Percentiles rank a stretch among this genome's conserved stretches.
These are phyloP conservation scores for Kockovaella imperatae DNA, from an alignment of 768 basidiomycete species.

Conservation along the genomic window DNA sequence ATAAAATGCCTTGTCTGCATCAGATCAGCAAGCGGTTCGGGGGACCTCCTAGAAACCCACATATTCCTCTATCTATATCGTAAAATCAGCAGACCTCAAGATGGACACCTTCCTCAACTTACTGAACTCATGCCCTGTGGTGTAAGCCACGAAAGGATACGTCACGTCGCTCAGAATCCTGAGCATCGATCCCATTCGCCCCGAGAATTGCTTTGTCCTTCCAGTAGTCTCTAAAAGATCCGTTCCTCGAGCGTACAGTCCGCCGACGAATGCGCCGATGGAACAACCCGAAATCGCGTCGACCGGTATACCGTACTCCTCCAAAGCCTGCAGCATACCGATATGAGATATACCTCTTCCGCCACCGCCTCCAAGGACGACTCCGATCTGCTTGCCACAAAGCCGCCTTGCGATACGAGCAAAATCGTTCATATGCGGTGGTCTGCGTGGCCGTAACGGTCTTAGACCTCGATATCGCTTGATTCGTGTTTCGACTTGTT, in stretches of 20 bases:
- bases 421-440: constrained; percentile 83
- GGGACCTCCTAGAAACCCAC: constrained; percentile 64
- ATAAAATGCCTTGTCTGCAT: constrained; percentile 65
- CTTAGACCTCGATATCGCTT: constrained; percentile 70
- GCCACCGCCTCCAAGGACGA: constrained; percentile 96
- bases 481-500: constrained; percentile 80
- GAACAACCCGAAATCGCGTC: constrained; percentile 76
- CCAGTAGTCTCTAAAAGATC: constrained; percentile 78
- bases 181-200: constrained; percentile 87
- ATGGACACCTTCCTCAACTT: constrained; percentile 6
- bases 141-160: constrained; percentile 85
- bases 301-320: constrained; percentile 85
- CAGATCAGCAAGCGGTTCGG: no score
- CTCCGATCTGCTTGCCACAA: constrained; percentile 84
- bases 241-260: constrained; percentile 88
- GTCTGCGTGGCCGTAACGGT: constrained; percentile 62
- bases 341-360: constrained; percentile 78
- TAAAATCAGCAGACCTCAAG: neutral
- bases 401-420: constrained; percentile 80
- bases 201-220: constrained; percentile 81
- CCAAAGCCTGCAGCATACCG: constrained; percentile 83
- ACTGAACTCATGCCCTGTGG: constrained; percentile 55
- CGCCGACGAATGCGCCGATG: constrained; percentile 87
- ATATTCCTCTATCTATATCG: constrained; percentile 80
- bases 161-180: constrained; percentile 88